These are phyloP conservation scores for Cryphonectria nitschkei DNA, from an alignment of 2,329 filamentous ascomycete species.

Conservation along the genomic window DNA sequence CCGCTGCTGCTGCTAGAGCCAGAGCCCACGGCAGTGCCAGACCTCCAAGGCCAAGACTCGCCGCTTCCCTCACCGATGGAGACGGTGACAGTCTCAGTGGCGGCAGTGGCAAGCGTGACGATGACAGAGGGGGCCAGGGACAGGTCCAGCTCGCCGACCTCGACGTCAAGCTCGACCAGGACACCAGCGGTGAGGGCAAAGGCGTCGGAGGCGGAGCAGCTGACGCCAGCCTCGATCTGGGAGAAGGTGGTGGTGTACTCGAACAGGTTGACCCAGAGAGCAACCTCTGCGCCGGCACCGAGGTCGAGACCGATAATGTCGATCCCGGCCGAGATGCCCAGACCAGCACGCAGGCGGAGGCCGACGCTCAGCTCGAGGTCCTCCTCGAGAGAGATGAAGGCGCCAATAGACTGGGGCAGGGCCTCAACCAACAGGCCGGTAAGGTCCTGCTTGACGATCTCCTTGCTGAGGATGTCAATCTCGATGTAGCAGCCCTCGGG, in stretches of 20 bases:
- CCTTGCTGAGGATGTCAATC: constrained; percentile 34
- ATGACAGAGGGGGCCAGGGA: constrained; percentile 36
- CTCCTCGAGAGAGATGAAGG: constrained; percentile 33
- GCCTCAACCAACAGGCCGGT: constrained; percentile 34
- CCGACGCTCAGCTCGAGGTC: constrained; percentile 34
- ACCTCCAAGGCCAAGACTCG: constrained; percentile 23
- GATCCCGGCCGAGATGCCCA: constrained; percentile 34
- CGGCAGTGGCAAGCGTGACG: constrained; percentile 34
- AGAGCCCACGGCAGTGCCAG: constrained; percentile 5
- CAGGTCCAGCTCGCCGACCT: constrained; percentile 32
- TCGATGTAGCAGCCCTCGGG: constrained; percentile 35
- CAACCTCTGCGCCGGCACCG: constrained; percentile 35
- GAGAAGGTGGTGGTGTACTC: constrained; percentile 37
- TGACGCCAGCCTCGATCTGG: constrained; percentile 16
- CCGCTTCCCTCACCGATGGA: constrained; percentile 24
- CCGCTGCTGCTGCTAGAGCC: constrained; percentile 11
- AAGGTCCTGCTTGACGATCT: constrained; percentile 33
- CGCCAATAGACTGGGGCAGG: constrained; percentile 32
- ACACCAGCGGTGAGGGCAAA: constrained; percentile 35
- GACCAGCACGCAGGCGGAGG: constrained; percentile 36
- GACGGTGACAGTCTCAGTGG: constrained; percentile 31
- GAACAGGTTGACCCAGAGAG: constrained; percentile 39
- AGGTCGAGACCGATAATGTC: constrained; percentile 34
- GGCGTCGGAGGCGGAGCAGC: constrained; percentile 32
- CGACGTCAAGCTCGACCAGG: constrained; percentile 34